These are phyloP conservation scores for Trypanosoma congolense DNA, from an alignment of 208 protist species.

Conservation along the genomic window DNA sequence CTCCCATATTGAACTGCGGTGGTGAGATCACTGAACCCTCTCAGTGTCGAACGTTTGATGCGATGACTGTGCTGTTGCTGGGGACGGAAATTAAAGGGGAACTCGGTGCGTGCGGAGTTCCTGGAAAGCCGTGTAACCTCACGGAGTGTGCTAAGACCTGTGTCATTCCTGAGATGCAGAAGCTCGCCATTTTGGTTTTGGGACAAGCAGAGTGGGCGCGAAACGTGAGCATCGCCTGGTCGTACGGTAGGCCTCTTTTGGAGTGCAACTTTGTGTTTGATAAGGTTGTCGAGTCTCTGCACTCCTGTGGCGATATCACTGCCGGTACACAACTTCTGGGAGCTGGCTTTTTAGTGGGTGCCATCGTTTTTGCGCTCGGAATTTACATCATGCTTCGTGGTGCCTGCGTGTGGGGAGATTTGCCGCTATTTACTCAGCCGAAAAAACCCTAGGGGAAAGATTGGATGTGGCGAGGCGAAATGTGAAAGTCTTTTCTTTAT, in stretches of 20 bases:
- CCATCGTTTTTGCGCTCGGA: conserved; percentile 66
- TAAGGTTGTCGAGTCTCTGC: conserved; percentile 39
- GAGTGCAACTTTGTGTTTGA: conserved; percentile 81
- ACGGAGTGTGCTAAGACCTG: conserved; percentile 25
- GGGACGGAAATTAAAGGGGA: conserved; percentile 2
- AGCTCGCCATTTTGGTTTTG: conserved; percentile 25
- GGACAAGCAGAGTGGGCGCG: conserved; percentile 22
- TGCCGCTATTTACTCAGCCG: neutral
- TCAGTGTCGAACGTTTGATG: conserved; percentile 2
- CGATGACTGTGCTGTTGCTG: neutral
- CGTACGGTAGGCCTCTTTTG: conserved; percentile 54
- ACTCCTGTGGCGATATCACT: conserved; percentile 9
- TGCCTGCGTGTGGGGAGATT: conserved; percentile 36
- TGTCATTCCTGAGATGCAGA: conserved; percentile 21
- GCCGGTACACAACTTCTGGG: conserved; percentile 38
- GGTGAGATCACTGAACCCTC: neutral
- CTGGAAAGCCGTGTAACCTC: conserved; percentile 21
- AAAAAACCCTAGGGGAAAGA: neutral
- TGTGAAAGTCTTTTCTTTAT: too few relatives aligned
- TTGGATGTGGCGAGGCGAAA: too few relatives aligned
- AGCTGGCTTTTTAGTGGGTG: conserved; percentile 65
- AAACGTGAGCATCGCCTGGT: conserved; percentile 60
- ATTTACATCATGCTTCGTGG: conserved; percentile 73
- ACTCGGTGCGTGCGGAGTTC: neutral
- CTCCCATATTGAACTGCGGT: neutral